Conservation (phyloP, 805 yeast genomes). For the Wickerhamiella brachini region DNA sequence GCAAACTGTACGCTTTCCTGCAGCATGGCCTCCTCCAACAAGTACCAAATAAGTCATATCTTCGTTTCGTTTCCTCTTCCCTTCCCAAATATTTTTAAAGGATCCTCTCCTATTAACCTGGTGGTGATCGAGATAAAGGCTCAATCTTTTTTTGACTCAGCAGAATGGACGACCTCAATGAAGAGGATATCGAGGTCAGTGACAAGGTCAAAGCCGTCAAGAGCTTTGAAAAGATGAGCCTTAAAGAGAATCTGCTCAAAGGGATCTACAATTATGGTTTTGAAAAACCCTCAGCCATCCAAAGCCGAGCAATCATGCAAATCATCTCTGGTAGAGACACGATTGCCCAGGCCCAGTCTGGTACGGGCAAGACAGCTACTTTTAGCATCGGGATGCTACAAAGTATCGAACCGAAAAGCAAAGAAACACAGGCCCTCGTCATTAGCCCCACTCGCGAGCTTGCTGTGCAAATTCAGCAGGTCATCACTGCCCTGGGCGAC, state of each 20-base stretch:
- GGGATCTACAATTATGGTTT: slow-evolving; percentile 73
- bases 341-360: slow-evolving; percentile 97
- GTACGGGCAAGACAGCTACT: slow-evolving; percentile 98
- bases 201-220: slow-evolving; percentile 34
- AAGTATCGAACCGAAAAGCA: slow-evolving; percentile 57
- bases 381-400: slow-evolving; percentile 90
- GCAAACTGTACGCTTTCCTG: slow-evolving; percentile 35
- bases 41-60: slow-evolving; percentile 27
- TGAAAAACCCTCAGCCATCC: slow-evolving; percentile 72
- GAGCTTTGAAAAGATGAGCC: slow-evolving; percentile 22
- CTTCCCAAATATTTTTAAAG: too few relatives aligned
- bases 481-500: slow-evolving; percentile 73
- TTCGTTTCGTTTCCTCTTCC: neutral
- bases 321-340: slow-evolving; percentile 61
- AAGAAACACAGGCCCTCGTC: slow-evolving; percentile 78
- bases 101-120: too few relatives aligned
- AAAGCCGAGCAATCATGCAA: slow-evolving; percentile 66
- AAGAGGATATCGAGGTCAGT: slow-evolving; percentile 47
- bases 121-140: too few relatives aligned
- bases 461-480: slow-evolving; percentile 85
- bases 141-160: neutral
- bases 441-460: slow-evolving; percentile 94
- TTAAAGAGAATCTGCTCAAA: slow-evolving; percentile 28
- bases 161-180: slow-evolving; percentile 17
- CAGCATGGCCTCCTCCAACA: slow-evolving; percentile 50